A percentile compares a stretch with the other conserved stretches of the same genome.
Conservation (phyloP, 208 protist genomes). For the Trypanosoma theileri region DNA sequence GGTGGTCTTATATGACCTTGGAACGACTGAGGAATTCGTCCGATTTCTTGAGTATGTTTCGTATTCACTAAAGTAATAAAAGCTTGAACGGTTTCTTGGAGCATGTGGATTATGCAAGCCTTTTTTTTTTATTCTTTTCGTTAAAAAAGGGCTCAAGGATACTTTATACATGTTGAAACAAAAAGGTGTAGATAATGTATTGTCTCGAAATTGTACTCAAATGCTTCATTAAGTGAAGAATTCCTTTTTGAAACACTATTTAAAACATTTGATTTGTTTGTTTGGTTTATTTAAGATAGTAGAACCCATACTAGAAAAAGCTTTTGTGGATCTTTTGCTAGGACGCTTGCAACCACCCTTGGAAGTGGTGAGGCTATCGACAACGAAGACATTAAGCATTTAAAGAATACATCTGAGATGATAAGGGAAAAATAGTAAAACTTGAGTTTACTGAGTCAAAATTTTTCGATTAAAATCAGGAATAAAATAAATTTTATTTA, state of each 20-base stretch:
- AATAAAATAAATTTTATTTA: not conserved
- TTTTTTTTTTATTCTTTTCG: slow-evolving; percentile 1
- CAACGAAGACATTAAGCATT: not conserved
- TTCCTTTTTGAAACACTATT: not conserved
- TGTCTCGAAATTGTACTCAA: not conserved
- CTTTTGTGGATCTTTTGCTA: not conserved
- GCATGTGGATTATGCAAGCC: not conserved
- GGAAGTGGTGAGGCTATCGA: not conserved
- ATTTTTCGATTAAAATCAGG: not conserved
- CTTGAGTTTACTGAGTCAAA: not conserved
- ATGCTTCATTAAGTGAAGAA: not conserved
- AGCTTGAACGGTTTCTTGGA: too few species aligned
- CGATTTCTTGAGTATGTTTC: too few species aligned
- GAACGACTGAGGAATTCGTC: too few species aligned
- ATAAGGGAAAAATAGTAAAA: not conserved
- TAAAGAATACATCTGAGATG: not conserved
- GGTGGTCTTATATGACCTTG: too few species aligned
- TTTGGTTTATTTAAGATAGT: not conserved
- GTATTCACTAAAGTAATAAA: too few species aligned
- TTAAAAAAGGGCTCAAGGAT: not conserved
- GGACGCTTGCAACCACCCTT: not conserved
- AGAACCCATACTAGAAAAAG: not conserved
- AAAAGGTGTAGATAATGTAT: not conserved
- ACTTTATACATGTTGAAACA: not conserved
- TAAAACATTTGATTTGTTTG: not conserved